Percentiles rank a stretch among this genome's conserved stretches.
phyloP scores from a whole-genome alignment of 768 basidiomycete species.

The Psilocybe tampanensis region DNA sequence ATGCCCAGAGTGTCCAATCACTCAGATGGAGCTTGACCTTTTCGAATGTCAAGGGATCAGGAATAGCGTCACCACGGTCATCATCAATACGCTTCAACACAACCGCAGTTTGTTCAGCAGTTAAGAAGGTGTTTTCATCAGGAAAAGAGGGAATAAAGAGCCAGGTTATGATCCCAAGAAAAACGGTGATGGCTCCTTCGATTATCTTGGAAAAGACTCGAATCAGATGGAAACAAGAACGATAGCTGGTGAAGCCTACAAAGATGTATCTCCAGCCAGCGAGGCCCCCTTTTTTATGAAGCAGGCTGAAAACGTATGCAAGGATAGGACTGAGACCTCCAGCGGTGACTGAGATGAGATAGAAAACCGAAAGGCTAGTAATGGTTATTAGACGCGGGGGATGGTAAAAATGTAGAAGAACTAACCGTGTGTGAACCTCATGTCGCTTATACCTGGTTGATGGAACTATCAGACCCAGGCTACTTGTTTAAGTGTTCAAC shows the following conservation, averaged over 20 bases:
- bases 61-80: conserved; percentile 51
- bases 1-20: conserved; percentile 51
- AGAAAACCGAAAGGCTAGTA: conserved; percentile 40
- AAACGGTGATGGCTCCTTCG: conserved; percentile 45
- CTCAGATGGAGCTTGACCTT: conserved; percentile 41
- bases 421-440: conserved; percentile 47
- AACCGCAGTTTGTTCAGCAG: conserved; percentile 42
- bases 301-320: conserved; percentile 42
- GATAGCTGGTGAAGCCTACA: conserved; percentile 26
- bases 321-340: conserved; percentile 46
- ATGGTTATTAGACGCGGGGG: conserved; percentile 2
- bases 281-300: conserved; percentile 41
- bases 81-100: conserved; percentile 49
- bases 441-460: conserved; percentile 44
- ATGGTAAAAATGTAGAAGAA: not conserved
- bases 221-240: not conserved
- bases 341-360: conserved; percentile 40
- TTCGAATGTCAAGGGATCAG: conserved; percentile 38
- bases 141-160: conserved; percentile 49
- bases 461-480: not conserved
- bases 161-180: conserved; percentile 42
- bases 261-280: conserved; percentile 56
- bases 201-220: conserved; percentile 35
- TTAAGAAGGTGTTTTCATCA: conserved; percentile 47
- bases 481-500: not conserved